Percentiles rank a stretch among this genome's conserved stretches.
These are phyloP conservation scores for Mortierella claussenii DNA, from an alignment of 192 early-diverging fungal genomes.

Conservation along the genomic window DNA sequence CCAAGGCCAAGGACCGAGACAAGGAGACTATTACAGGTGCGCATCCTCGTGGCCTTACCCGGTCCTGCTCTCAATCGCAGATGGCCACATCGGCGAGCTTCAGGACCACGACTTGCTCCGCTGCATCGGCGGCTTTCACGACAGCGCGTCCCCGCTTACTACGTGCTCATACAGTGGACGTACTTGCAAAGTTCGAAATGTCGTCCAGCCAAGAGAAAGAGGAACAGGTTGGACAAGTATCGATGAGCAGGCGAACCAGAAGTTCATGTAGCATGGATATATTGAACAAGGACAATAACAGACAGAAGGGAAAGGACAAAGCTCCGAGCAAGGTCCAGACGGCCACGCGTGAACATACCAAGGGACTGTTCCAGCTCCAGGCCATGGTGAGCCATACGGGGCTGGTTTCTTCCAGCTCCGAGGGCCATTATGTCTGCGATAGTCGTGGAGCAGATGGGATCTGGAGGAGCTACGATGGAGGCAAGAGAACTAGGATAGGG, in stretches of 20 bases:
- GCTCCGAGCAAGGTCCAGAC: background rate
- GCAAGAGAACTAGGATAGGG: slow-evolving; percentile 15
- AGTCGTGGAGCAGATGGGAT: slow-evolving; percentile 21
- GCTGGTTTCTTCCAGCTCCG: slow-evolving; percentile 3
- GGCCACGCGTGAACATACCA: background rate
- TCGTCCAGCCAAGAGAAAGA: too few species aligned
- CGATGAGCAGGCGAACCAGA: too few species aligned
- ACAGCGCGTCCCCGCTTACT: background rate
- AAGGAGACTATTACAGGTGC: slow-evolving; percentile 3
- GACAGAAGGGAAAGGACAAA: slow-evolving; percentile 22
- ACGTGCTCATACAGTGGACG: background rate
- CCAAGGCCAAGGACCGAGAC: background rate
- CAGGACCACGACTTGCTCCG: slow-evolving; percentile 10
- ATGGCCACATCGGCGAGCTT: background rate
- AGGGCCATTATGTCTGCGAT: slow-evolving; percentile 34
- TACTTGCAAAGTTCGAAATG: background rate
- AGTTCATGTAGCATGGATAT: too few species aligned
- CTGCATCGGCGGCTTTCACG: background rate
- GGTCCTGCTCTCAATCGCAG: slow-evolving; percentile 16
- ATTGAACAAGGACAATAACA: background rate
- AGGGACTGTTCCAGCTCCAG: slow-evolving; percentile 24
- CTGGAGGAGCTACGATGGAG: slow-evolving; percentile 22
- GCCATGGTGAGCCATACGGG: slow-evolving; percentile 35
- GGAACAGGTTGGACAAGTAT: too few species aligned
- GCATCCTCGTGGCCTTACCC: background rate